A percentile compares a stretch with the other conserved stretches of the same genome.
Evolutionary conservation across 495 filamentous ascomycete species (phyloP).

Genomic region (Aspergillus heteromorphus): DNA sequence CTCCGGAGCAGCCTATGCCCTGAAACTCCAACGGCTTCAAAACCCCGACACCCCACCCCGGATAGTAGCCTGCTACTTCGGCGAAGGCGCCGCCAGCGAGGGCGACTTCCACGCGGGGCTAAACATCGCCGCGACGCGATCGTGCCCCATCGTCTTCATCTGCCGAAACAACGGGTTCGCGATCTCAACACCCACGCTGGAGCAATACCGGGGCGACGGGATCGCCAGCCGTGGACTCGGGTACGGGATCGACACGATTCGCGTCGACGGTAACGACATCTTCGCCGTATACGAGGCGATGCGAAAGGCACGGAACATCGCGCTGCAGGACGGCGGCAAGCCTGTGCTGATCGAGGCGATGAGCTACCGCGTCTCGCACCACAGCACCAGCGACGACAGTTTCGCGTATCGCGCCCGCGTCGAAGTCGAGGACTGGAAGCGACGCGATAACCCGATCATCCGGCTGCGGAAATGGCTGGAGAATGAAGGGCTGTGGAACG

Average conservation of each 20-base stretch:
- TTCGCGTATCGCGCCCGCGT: constrained; percentile 92
- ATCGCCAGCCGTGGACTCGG: constrained; percentile 93
- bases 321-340: constrained; percentile 69
- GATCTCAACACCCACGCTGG: constrained; percentile 88
- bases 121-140: constrained; percentile 91
- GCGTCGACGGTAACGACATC: constrained; percentile 96
- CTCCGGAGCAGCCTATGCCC: constrained; percentile 85
- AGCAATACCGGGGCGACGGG: constrained; percentile 95
- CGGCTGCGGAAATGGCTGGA: constrained; percentile 90
- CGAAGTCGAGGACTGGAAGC: constrained; percentile 98
- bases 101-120: constrained; percentile 97
- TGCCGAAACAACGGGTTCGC: constrained; percentile 98
- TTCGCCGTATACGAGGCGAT: constrained; percentile 88
- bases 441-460: constrained; percentile 90
- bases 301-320: constrained; percentile 68
- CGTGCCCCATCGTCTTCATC: constrained; percentile 88
- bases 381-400: constrained; percentile 96
- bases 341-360: constrained; percentile 92
- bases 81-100: constrained; percentile 95
- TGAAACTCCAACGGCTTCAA: constrained; percentile 77
- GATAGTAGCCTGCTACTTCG: constrained; percentile 87
- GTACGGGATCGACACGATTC: constrained; percentile 94
- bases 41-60: constrained; percentile 61
- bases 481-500: constrained; percentile 72
- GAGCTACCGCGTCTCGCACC: constrained; percentile 95